Conservation (phyloP, 2,329 filamentous ascomycete genomes). For the Scedosporium minutisporum region DNA sequence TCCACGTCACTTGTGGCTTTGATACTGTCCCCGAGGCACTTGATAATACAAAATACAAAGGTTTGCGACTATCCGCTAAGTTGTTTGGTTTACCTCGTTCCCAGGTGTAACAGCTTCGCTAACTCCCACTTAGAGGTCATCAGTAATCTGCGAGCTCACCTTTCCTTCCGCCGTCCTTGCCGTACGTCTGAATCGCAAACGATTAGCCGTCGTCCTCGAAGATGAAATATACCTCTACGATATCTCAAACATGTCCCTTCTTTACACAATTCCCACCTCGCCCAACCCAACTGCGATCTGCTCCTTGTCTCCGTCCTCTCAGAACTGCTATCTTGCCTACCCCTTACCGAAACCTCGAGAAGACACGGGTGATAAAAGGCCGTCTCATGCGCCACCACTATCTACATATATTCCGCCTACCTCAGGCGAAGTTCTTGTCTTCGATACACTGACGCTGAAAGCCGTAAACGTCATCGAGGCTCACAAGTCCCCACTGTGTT, state of each 20-base stretch:
- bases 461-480: slow-evolving; percentile 93
- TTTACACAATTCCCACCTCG: slow-evolving; percentile 87
- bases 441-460: slow-evolving; percentile 80
- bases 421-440: slow-evolving; percentile 85
- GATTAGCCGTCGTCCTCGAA: slow-evolving; percentile 85
- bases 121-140: slow-evolving; percentile 39
- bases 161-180: slow-evolving; percentile 95
- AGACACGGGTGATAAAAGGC: slow-evolving; percentile 46
- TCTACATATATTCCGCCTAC: slow-evolving; percentile 74
- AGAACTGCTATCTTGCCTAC: slow-evolving; percentile 92
- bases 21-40: slow-evolving; percentile 79
- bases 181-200: slow-evolving; percentile 87
- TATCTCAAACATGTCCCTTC: slow-evolving; percentile 94
- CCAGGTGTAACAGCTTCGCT: slow-evolving; percentile 9
- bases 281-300: slow-evolving; percentile 89
- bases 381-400: slow-evolving; percentile 75
- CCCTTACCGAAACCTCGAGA: slow-evolving; percentile 69
- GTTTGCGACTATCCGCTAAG: slow-evolving; percentile 33
- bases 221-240: slow-evolving; percentile 98
- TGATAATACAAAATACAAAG: slow-evolving; percentile 97
- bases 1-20: slow-evolving; percentile 93
- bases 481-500: slow-evolving; percentile 83
- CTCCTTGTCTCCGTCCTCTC: slow-evolving; percentile 84
- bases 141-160: slow-evolving; percentile 95
- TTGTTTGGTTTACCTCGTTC: background rate